Evolutionary conservation across 148 eudicot genomes (phyloP), one percentile per base, ranked within the genome.

Genomic region (Talinum fruticosum): DNA sequence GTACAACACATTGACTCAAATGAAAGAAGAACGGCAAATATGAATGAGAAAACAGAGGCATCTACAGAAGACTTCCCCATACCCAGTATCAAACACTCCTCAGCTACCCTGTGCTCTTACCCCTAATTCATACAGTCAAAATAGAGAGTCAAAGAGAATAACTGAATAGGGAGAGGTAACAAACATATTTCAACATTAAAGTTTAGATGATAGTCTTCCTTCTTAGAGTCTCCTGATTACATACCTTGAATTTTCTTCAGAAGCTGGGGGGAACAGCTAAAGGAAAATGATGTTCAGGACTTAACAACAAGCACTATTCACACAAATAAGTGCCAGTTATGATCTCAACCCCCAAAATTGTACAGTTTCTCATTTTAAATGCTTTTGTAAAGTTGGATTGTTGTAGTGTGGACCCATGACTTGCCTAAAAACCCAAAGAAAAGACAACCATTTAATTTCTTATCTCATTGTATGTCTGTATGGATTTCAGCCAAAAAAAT

Each of bases 1-100:
- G 69, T 59, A 81, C 87, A 85, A 75, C 38, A 49, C 44, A 88
- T 79, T 29, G 75, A 70, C 45, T 75, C 87, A 71, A 72, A 24
- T 6, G 72, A 85, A 76, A 59, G 70, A 71, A 81, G 44, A 59
- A 79, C 57, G 71, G 59, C 74, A 47, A 84, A 69, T 69, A 79
- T 13, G 51, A 80, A 87, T 15, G 84, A 26, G 33, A 81, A 45
- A 64, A 68, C 78, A 19, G 75, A 83, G 70, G 79, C n/a, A 37
- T 38, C 73, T 32, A 53, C 16, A 45, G 30, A 66, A 74, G 45
- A 15, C 57, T 76, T 83, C 54, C 61, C 74, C 75, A 79, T 76
- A 34, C 41, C 41, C 67, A 81, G 10, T 24, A 36, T 15, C 53
- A 34, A 24, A 41, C 44, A 62, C 59, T 65, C 28, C 64, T 62